Conservation (phyloP, 805 yeast genomes). For the Sugiyamaella floridensis region DNA sequence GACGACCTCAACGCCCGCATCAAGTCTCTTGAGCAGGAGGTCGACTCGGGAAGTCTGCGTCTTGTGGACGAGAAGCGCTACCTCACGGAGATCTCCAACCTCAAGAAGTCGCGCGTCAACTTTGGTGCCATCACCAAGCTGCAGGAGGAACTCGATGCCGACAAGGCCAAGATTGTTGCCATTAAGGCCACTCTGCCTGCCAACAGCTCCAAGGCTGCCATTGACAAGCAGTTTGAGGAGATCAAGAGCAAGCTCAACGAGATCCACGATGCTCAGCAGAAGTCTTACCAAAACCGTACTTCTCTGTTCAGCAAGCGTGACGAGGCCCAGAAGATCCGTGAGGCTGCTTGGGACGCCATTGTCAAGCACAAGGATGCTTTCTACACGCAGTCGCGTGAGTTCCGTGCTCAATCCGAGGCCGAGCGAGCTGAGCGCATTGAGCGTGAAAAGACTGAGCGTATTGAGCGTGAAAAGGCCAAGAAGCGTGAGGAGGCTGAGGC, state of each 20-base stretch:
- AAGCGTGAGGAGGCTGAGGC: slow-evolving; percentile 60
- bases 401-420: slow-evolving; percentile 58
- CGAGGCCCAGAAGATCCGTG: slow-evolving; percentile 59
- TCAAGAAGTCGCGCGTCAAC: slow-evolving; percentile 76
- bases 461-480: slow-evolving; percentile 43
- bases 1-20: slow-evolving; percentile 33
- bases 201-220: slow-evolving; percentile 51
- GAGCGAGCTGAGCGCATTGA: slow-evolving; percentile 63
- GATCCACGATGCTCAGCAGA: slow-evolving; percentile 52
- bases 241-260: slow-evolving; percentile 61
- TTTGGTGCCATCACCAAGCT: slow-evolving; percentile 64
- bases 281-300: slow-evolving; percentile 59
- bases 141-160: slow-evolving; percentile 73
- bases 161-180: slow-evolving; percentile 66
- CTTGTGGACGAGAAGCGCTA: slow-evolving; percentile 85
- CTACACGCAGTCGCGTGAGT: slow-evolving; percentile 66
- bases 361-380: slow-evolving; percentile 65
- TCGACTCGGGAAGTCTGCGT: slow-evolving; percentile 71
- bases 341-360: slow-evolving; percentile 58
- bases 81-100: slow-evolving; percentile 76
- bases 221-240: slow-evolving; percentile 60
- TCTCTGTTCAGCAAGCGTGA: slow-evolving; percentile 57
- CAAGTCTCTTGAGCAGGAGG: slow-evolving; percentile 53
- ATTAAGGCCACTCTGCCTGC: slow-evolving; percentile 57
- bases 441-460: slow-evolving; percentile 58